Evolutionary conservation across 2,329 filamentous ascomycete genomes (phyloP).

Genomic region (Aspergillus vadensis): DNA sequence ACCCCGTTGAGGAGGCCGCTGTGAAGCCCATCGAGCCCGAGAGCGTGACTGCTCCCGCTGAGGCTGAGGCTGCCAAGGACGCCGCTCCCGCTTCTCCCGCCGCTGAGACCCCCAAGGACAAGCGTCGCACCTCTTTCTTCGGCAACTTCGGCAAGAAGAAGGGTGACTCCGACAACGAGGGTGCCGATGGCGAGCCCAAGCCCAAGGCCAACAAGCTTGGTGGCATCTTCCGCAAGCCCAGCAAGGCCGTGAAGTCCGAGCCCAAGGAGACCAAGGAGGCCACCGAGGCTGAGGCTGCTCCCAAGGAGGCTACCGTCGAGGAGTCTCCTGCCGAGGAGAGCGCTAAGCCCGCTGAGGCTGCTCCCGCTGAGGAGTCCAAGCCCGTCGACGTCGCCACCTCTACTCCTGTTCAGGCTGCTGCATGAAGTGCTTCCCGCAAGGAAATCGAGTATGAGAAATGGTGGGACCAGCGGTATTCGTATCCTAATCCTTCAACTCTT

Average conservation of each 20-base stretch:
- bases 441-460: slow-evolving; percentile 45
- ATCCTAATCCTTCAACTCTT: slow-evolving; percentile 27
- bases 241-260: slow-evolving; percentile 50
- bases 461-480: slow-evolving; percentile 41
- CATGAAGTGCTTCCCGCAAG: slow-evolving; percentile 40
- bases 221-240: slow-evolving; percentile 52
- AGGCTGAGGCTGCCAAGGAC: slow-evolving; percentile 39
- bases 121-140: slow-evolving; percentile 58
- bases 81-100: slow-evolving; percentile 31
- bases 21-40: slow-evolving; percentile 45
- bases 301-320: slow-evolving; percentile 29
- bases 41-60: slow-evolving; percentile 48
- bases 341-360: slow-evolving; percentile 29
- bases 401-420: slow-evolving; percentile 46
- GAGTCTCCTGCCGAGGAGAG: slow-evolving; percentile 30
- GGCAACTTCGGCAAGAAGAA: slow-evolving; percentile 56
- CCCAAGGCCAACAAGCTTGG: slow-evolving; percentile 48
- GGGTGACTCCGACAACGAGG: slow-evolving; percentile 51
- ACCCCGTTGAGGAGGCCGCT: slow-evolving; percentile 43
- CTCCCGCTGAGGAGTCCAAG: slow-evolving; percentile 34
- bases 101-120: slow-evolving; percentile 45
- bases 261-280: slow-evolving; percentile 36
- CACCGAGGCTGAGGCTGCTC: slow-evolving; percentile 34
- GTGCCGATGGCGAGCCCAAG: slow-evolving; percentile 50
- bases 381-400: slow-evolving; percentile 36